Evolutionary conservation across 2,329 filamentous ascomycete species (phyloP).

Genomic region (Westerdykella sp.): DNA sequence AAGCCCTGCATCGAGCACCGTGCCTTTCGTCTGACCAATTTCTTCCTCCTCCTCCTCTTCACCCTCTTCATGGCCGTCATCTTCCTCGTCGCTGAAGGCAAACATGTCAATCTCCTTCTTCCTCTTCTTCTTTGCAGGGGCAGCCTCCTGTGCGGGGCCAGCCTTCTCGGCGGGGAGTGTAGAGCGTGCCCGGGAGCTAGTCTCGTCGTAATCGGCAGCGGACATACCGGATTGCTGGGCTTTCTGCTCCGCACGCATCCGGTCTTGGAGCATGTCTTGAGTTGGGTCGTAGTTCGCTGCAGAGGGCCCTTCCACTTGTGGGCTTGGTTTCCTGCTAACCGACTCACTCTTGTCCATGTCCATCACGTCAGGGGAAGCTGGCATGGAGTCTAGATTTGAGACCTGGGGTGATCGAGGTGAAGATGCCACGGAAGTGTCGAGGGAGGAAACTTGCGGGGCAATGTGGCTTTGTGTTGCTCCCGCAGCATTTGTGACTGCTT

Average conservation of each 20-base stretch:
- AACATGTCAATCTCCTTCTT: constrained; percentile 59
- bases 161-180: constrained; percentile 41
- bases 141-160: constrained; percentile 28
- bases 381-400: constrained; percentile 32
- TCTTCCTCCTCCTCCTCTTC: constrained; percentile 59
- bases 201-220: constrained; percentile 54
- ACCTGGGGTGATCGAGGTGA: constrained; percentile 28
- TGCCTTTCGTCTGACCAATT: constrained; percentile 18
- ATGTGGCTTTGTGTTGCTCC: too few relatives aligned
- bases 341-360: constrained; percentile 38
- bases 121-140: constrained; percentile 36
- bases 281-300: constrained; percentile 90
- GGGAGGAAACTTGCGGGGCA: constrained; percentile 7
- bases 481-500: constrained; percentile 43
- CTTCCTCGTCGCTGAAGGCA: constrained; percentile 58
- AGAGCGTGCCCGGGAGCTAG: constrained; percentile 48
- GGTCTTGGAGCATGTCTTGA: constrained; percentile 80
- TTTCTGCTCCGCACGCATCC: constrained; percentile 61
- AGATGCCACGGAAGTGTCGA: constrained; percentile 42
- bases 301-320: constrained; percentile 63
- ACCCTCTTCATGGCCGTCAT: constrained; percentile 67
- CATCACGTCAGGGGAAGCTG: constrained; percentile 38
- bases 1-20: constrained; percentile 60
- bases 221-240: constrained; percentile 31
- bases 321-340: constrained; percentile 29